Evolutionary conservation across 2,329 filamentous ascomycete species (phyloP).

Genomic region (Xylaria hypoxylon): DNA sequence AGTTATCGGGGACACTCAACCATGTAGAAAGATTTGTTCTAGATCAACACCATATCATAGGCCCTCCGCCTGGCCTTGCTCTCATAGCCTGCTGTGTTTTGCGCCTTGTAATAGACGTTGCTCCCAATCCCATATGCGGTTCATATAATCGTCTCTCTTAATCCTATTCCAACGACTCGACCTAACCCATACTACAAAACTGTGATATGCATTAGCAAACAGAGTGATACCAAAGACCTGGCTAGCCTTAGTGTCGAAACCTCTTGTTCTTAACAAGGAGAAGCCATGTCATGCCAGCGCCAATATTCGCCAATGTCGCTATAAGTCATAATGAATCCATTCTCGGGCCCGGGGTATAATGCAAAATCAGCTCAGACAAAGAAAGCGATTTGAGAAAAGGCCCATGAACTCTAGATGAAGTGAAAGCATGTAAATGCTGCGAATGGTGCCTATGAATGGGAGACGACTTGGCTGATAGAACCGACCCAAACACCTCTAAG

Average conservation of each 20-base stretch:
- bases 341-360: conserved; percentile 50
- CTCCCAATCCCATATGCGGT: conserved; percentile 27
- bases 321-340: conserved; percentile 43
- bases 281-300: conserved; percentile 41
- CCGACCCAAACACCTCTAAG: conserved; percentile 6
- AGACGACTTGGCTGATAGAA: conserved; percentile 15
- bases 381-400: conserved; percentile 40
- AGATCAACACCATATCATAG: conserved; percentile 18
- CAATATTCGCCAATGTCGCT: conserved; percentile 46
- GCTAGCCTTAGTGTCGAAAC: conserved; percentile 28
- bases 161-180: conserved; percentile 34
- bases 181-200: conserved; percentile 22
- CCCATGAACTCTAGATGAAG: conserved; percentile 38
- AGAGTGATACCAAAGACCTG: conserved; percentile 21
- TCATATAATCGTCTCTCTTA: conserved; percentile 40
- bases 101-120: neutral
- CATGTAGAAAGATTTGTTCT: conserved; percentile 25
- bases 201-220: conserved; percentile 37
- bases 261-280: conserved; percentile 37
- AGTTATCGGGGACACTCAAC: neutral
- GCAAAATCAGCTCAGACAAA: conserved; percentile 46
- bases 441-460: conserved; percentile 11
- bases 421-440: conserved; percentile 31
- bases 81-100: neutral
- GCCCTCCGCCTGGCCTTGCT: neutral